Base-by-base conservation (phyloP, 2,329 filamentous ascomycete genomes). In the Septoria petroselini region DNA sequence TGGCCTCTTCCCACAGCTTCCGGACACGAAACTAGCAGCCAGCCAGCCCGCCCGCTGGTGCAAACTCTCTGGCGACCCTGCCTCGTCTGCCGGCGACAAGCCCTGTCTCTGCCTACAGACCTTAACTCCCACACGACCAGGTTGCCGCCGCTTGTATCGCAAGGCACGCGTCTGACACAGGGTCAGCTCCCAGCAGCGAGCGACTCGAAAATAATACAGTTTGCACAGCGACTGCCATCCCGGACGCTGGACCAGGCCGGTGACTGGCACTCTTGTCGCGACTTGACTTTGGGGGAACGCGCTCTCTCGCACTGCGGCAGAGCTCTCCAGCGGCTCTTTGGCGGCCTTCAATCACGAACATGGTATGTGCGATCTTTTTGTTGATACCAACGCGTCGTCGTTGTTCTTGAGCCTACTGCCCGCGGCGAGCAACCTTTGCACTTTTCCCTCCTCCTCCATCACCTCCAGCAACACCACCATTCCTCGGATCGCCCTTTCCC, bases 51-150 rank as follows among this genome's bases (percentile, higher is more conserved):
- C 23, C 5, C 23, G 23, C 17, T 45, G 31, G 41, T 30, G 38
- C 39, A 46, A 46, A 46, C 43, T 46, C 43, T 18, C n/a, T n/a
- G n/a, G 23, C 43, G 43, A 46, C 43, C 43, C 43, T 46, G 43
- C 43, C 43, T 46, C 43, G 43, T 34, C 43, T 46, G n/a, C 43
- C 43, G 43, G 43, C 41, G 17, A 19, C 30, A 30, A 46, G 43
- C 43, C 43, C 43, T 46, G 33, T 29, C 33, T 39, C 43, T 46
- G 5, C n/a, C n/a, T n/a, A n/a, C n/a, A n/a, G n/a, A n/a, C n/a
- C n/a, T n/a, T n/a, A n/a, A n/a, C n/a, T n/a, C n/a, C 43, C 43
- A 46, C 43, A 46, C 43, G 39, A 27, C 40, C 30, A 46, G 34
- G 43, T 38, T 46, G 17, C 38, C 43, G 43, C 38, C 23, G 29